Evolutionary conservation across 2,329 filamentous ascomycete species (phyloP).

Genomic region (Amphichorda felina): DNA sequence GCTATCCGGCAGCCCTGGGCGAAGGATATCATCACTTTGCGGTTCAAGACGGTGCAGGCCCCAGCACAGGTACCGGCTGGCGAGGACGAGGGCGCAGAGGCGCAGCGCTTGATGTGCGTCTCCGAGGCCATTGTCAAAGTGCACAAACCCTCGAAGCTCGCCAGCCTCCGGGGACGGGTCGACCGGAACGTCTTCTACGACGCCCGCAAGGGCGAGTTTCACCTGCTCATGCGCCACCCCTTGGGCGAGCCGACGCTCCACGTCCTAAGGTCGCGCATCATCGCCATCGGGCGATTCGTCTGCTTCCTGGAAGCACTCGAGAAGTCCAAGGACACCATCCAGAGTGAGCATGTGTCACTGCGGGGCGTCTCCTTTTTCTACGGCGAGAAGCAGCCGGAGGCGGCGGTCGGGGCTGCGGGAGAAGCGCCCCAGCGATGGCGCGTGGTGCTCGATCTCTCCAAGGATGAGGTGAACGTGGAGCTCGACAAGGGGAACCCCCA

Average conservation of each 20-base stretch:
- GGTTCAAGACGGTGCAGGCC: slow-evolving; percentile 35
- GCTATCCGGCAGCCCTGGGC: slow-evolving; percentile 37
- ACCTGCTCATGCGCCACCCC: slow-evolving; percentile 43
- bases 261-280: slow-evolving; percentile 46
- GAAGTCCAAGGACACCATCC: slow-evolving; percentile 39
- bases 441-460: slow-evolving; percentile 46
- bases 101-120: slow-evolving; percentile 21
- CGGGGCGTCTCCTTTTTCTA: slow-evolving; percentile 60
- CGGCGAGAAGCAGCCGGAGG: slow-evolving; percentile 15
- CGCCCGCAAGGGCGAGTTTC: slow-evolving; percentile 46
- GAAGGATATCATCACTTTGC: slow-evolving; percentile 43
- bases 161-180: slow-evolving; percentile 38
- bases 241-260: slow-evolving; percentile 48
- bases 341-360: slow-evolving; percentile 48
- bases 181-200: slow-evolving; percentile 54
- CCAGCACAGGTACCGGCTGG: slow-evolving; percentile 5
- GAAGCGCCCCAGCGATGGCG: slow-evolving; percentile 23
- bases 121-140: slow-evolving; percentile 45
- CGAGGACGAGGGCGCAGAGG: slow-evolving; percentile 2
- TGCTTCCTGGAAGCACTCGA: slow-evolving; percentile 57
- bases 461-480: slow-evolving; percentile 40
- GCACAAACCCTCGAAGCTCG: slow-evolving; percentile 39
- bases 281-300: slow-evolving; percentile 58
- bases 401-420: neutral
- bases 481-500: slow-evolving; percentile 57